Conservation (phyloP, 371 early-diverging fungal genomes). For the Syncephalastrum racemosum region DNA sequence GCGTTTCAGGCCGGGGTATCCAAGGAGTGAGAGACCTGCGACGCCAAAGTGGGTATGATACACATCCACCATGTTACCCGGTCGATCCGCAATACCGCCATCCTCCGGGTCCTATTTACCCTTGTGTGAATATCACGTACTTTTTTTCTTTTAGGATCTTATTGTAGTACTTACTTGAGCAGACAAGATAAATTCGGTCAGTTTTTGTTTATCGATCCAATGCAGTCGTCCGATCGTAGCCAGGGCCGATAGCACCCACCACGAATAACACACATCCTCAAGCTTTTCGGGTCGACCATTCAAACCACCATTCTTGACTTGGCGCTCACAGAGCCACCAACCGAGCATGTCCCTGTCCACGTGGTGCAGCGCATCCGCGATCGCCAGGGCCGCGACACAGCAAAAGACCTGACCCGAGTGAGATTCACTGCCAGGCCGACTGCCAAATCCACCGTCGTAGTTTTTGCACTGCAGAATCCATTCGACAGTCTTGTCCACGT, state of each 20-base stretch:
- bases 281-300: constrained; percentile 98
- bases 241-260: constrained; percentile 97
- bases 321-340: constrained; percentile 95
- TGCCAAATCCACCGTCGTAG: constrained; percentile 98
- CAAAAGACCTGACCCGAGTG: constrained; percentile 97
- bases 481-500: constrained; percentile 71
- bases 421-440: constrained; percentile 89
- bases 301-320: constrained; percentile 92
- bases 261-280: constrained; percentile 99
- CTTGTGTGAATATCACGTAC: neutral
- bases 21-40: constrained; percentile 85
- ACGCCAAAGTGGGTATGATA: constrained; percentile 98
- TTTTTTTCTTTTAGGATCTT: neutral
- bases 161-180: constrained; percentile 68
- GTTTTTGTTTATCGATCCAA: constrained; percentile 85
- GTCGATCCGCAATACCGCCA: constrained; percentile 98
- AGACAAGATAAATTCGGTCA: constrained; percentile 79
- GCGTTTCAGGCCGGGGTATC: constrained; percentile 66
- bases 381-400: constrained; percentile 87
- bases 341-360: constrained; percentile 79
- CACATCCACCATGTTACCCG: constrained; percentile 92
- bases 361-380: constrained; percentile 64
- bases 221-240: constrained; percentile 79
- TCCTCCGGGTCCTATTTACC: constrained; percentile 64
- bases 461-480: constrained; percentile 88